Conservation (phyloP, 352 stramenopile genomes). For the Aphanomyces euteiches region DNA sequence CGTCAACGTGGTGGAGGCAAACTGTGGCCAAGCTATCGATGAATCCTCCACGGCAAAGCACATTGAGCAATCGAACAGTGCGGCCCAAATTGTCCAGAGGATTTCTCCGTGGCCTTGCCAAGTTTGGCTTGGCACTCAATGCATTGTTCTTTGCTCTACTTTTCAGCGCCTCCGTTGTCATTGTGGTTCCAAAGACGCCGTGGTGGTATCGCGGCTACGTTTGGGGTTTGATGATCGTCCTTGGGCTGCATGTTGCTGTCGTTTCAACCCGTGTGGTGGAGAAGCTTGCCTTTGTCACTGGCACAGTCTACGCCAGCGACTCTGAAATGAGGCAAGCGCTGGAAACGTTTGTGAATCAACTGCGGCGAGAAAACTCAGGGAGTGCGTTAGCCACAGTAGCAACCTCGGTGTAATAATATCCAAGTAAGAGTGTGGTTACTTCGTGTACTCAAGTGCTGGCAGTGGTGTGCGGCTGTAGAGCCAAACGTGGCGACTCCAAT, state of each 20-base stretch:
- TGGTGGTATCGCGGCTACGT: conserved; percentile 1
- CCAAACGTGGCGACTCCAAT: conserved; percentile 68
- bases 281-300: not conserved
- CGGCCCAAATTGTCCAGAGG: not conserved
- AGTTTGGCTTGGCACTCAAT: not conserved
- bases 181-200: not conserved
- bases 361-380: not conserved
- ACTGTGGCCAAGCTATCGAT: too few relatives aligned
- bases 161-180: not conserved
- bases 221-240: not conserved
- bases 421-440: too few relatives aligned
- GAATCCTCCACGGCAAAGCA: too few relatives aligned
- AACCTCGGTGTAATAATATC: not conserved
- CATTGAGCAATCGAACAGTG: not conserved
- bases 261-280: not conserved
- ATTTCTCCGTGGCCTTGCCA: not conserved
- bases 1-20: too few relatives aligned
- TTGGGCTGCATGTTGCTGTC: not conserved
- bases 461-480: conserved; percentile 57
- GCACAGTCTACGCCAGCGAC: not conserved
- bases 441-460: conserved; percentile 14
- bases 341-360: not conserved
- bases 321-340: conserved; percentile 5
- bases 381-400: not conserved
- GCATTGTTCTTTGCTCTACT: not conserved